These are phyloP conservation scores for Dipteronia sinensis DNA, from an alignment of 345 rosid genomes.

Conservation along the genomic window DNA sequence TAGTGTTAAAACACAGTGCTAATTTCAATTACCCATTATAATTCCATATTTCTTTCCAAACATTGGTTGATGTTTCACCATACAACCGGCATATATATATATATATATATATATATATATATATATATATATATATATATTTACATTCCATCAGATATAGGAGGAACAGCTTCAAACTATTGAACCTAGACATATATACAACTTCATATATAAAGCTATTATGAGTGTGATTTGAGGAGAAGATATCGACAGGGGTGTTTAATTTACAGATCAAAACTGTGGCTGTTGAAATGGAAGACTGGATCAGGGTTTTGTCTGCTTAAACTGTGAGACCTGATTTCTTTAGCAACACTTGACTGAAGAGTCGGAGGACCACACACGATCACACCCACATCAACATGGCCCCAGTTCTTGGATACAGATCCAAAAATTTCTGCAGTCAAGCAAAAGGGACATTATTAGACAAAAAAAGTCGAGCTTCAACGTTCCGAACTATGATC, in stretches of 20 bases:
- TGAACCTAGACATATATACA: background rate
- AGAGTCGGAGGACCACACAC: slow-evolving; percentile 85
- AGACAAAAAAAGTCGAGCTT: background rate
- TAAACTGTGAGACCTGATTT: slow-evolving; percentile 63
- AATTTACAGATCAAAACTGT: slow-evolving; percentile 71
- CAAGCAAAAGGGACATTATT: background rate
- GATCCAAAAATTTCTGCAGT: slow-evolving; percentile 70
- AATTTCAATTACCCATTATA: background rate
- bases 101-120: too few relatives aligned
- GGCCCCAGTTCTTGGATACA: slow-evolving; percentile 55
- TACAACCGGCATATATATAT: background rate
- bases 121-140: background rate
- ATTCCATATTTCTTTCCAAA: background rate
- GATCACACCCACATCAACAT: slow-evolving; percentile 78
- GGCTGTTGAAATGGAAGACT: slow-evolving; percentile 76
- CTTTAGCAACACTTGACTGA: slow-evolving; percentile 72
- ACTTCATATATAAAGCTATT: slow-evolving; percentile 4
- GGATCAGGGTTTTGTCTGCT: slow-evolving; percentile 43
- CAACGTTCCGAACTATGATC: background rate
- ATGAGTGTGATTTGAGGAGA: background rate
- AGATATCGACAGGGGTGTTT: slow-evolving; percentile 5
- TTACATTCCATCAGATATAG: background rate
- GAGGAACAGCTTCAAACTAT: background rate
- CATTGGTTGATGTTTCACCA: background rate
- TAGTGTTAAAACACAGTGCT: background rate